Conservation (phyloP, 2,329 filamentous ascomycete species). For the Mycosphaerella arachidis region DNA sequence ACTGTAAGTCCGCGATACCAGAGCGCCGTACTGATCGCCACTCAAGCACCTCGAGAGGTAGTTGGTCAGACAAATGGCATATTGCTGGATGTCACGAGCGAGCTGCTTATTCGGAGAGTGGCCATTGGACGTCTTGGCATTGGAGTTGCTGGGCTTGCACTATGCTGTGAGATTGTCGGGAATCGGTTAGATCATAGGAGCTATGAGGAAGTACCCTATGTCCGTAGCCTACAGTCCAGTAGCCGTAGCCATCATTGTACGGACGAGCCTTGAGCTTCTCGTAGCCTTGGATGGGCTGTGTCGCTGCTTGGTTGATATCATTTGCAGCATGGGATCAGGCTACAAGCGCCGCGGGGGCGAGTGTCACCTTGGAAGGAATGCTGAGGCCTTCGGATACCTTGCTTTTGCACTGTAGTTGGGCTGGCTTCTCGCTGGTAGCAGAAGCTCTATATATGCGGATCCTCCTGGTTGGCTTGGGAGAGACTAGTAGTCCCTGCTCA, state of each 20-base stretch:
- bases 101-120: not conserved
- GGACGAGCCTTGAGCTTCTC: not conserved
- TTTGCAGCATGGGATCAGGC: not conserved
- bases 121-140: not conserved
- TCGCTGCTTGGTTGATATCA: constrained; percentile 1
- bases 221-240: constrained; percentile 4
- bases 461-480: no score
- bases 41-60: not conserved
- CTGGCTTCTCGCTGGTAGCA: no score
- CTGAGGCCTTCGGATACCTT: no score
- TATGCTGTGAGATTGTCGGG: no score
- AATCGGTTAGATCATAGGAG: no score
- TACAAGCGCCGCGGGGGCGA: not conserved
- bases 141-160: not conserved
- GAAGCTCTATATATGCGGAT: no score
- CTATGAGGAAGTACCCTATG: constrained; percentile 1
- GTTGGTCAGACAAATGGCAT: not conserved
- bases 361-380: no score
- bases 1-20: constrained; percentile 4
- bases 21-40: constrained; percentile 4
- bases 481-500: no score
- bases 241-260: constrained; percentile 4
- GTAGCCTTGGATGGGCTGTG: constrained; percentile 3
- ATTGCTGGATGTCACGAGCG: constrained; percentile 1
- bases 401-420: no score